These are phyloP conservation scores for Wickerhamiella brachini DNA, from an alignment of 805 yeast genomes.

Conservation along the genomic window DNA sequence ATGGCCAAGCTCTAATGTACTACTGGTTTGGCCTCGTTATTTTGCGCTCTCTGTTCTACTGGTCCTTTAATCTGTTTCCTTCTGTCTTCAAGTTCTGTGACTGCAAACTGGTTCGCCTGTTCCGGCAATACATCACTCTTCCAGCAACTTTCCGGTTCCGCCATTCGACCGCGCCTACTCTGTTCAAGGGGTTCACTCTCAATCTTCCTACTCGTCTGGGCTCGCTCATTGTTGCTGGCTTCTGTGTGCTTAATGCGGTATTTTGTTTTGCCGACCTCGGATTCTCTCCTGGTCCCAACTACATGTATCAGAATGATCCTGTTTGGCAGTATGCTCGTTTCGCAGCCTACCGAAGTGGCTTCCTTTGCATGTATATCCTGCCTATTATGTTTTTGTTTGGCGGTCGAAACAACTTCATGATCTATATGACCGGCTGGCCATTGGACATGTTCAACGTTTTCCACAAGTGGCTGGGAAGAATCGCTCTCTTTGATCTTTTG, in stretches of 20 bases:
- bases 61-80: background rate
- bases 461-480: conserved; percentile 51
- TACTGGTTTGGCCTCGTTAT: background rate
- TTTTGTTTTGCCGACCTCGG: conserved; percentile 14
- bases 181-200: conserved; percentile 5
- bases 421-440: conserved; percentile 40
- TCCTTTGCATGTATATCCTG: conserved; percentile 18
- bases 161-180: background rate
- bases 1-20: background rate
- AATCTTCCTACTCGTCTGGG: conserved; percentile 30
- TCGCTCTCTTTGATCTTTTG: conserved; percentile 32
- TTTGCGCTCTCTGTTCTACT: background rate
- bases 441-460: conserved; percentile 40
- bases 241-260: conserved; percentile 21
- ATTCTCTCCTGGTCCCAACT: background rate
- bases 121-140: background rate
- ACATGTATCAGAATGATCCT: background rate
- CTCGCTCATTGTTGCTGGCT: conserved; percentile 25
- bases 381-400: conserved; percentile 52
- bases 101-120: background rate
- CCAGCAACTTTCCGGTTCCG: background rate
- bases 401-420: conserved; percentile 52
- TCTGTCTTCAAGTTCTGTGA: background rate
- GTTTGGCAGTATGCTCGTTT: background rate
- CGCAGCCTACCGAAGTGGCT: conserved; percentile 7